Evolutionary conservation across 805 yeast genomes (phyloP), one percentile per base, ranked within the genome.

Genomic region (Groenewaldozyma tartarivorans): DNA sequence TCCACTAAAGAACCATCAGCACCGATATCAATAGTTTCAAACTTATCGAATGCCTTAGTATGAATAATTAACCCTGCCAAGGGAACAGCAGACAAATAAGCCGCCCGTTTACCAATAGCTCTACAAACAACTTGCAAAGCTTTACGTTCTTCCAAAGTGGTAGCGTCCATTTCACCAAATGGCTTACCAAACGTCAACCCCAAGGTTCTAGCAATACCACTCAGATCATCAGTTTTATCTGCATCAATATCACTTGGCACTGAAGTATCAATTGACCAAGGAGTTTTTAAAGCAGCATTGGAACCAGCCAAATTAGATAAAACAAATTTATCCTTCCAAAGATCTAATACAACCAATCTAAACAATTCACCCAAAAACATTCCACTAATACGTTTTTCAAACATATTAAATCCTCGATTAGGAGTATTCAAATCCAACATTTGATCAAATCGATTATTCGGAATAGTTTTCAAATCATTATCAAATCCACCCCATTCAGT

Each of bases 401-500:
- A 92, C 69, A 88, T 73, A 60, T 92, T 96, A 66, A 67, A 84
- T 5, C 94, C 94, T 31, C 76, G 79, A 60, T 90, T 90, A 7
- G 92, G 72, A 19, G 96, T 82, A 33, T 62, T 61, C 48, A 68
- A 71, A 59, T 90, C 94, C 49, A 90, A 76, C 20, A 63, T 67
- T 37, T 65, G 61, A 64, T 90, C 98, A 59, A 78, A 88, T 45
- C 75, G 73, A 3, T 95, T 83, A 37, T 68, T 72, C 45, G 96
- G 96, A 48, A 90, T 68, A 32, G 77, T 67, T 49, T 75, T 69
- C 46, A 87, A 69, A 18, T 75, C 79, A 57, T 90, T 90, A 63
- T 90, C 97, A 55, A 88, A 90, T 33, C 96, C 86, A 48, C 97
- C 97, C 96, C 97, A 92, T 64, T 92, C 98, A 35, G 96, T 88